phyloP scores from a whole-genome alignment of 176 grass and related monocot genomes.

The Cocos nucifera region DNA sequence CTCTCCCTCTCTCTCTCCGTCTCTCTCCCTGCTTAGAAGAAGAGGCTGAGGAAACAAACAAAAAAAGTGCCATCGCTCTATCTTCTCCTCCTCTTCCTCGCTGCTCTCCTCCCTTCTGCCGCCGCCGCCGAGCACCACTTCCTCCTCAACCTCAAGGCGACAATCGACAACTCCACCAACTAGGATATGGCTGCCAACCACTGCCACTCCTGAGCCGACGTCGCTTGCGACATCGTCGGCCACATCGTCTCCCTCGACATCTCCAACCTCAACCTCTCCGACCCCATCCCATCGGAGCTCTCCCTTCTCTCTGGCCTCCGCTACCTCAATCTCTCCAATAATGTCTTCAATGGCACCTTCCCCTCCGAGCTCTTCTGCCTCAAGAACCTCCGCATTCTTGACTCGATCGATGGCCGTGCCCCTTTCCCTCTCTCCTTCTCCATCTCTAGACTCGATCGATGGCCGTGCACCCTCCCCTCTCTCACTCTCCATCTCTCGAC shows the following conservation, averaged over 20 bases:
- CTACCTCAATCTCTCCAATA: slow-evolving; percentile 88
- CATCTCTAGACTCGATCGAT: too few relatives aligned
- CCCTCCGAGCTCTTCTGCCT: slow-evolving; percentile 24
- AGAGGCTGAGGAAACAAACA: too few relatives aligned
- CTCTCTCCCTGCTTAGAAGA: too few relatives aligned
- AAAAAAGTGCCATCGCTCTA: background rate
- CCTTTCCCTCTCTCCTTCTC: too few relatives aligned
- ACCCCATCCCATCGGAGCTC: slow-evolving; percentile 41
- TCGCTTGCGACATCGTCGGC: background rate
- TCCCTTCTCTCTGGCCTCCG: slow-evolving; percentile 35
- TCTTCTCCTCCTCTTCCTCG: slow-evolving; percentile 1
- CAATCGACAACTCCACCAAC: background rate
- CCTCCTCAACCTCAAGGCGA: background rate
- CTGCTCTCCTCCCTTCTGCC: background rate
- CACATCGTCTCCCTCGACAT: slow-evolving; percentile 24
- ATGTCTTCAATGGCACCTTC: slow-evolving; percentile 53
- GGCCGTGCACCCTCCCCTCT: too few relatives aligned
- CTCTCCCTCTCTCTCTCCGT: too few relatives aligned
- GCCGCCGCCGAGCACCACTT: background rate
- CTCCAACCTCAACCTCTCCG: slow-evolving; percentile 57
- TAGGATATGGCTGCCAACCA: slow-evolving; percentile 2
- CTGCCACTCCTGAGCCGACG: slow-evolving; percentile 9
- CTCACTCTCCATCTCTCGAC: too few relatives aligned
- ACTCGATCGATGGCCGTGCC: too few relatives aligned
- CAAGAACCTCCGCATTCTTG: slow-evolving; percentile 34